Evolutionary conservation across 768 basidiomycete genomes (phyloP).

Genomic region (Lepiota brunneoincarnata): DNA sequence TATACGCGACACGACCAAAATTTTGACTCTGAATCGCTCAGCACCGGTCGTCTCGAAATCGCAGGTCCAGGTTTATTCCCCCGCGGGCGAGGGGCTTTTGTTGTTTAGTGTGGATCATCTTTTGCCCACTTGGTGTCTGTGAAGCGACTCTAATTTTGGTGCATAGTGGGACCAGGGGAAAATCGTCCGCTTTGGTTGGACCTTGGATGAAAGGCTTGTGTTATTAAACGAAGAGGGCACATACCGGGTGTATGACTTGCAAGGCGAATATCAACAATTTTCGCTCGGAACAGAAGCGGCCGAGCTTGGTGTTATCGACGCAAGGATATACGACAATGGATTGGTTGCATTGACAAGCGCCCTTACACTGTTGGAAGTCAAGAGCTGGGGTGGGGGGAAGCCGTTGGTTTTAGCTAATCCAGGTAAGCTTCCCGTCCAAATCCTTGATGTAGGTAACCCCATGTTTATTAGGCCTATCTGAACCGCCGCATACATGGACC

Average conservation of each 20-base stretch:
- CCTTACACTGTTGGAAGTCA: constrained; percentile 78
- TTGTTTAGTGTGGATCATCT: constrained; percentile 67
- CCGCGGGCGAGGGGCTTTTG: constrained; percentile 72
- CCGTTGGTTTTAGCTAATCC: constrained; percentile 72
- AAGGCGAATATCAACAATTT: constrained; percentile 82
- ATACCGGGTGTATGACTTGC: constrained; percentile 87
- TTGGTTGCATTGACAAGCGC: constrained; percentile 82
- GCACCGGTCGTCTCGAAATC: constrained; percentile 62
- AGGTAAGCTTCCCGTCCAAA: constrained; percentile 42
- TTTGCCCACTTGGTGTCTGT: constrained; percentile 10
- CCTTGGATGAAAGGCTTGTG: constrained; percentile 74
- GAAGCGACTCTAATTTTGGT: constrained; percentile 14
- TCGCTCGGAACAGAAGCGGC: constrained; percentile 81
- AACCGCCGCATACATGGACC: constrained; percentile 83
- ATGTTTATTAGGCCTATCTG: constrained; percentile 54
- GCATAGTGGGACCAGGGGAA: constrained; percentile 86
- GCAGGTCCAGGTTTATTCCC: constrained; percentile 86
- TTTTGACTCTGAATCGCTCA: constrained; percentile 66
- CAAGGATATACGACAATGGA: constrained; percentile 82
- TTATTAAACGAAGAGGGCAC: constrained; percentile 90
- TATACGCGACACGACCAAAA: constrained; percentile 80
- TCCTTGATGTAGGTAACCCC: constrained; percentile 9
- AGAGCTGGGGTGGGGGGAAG: constrained; percentile 82
- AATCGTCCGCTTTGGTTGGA: constrained; percentile 84
- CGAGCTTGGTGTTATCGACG: constrained; percentile 83